phyloP scores from a whole-genome alignment of 257 asterid species.

The Ajuga chamaepitys region DNA sequence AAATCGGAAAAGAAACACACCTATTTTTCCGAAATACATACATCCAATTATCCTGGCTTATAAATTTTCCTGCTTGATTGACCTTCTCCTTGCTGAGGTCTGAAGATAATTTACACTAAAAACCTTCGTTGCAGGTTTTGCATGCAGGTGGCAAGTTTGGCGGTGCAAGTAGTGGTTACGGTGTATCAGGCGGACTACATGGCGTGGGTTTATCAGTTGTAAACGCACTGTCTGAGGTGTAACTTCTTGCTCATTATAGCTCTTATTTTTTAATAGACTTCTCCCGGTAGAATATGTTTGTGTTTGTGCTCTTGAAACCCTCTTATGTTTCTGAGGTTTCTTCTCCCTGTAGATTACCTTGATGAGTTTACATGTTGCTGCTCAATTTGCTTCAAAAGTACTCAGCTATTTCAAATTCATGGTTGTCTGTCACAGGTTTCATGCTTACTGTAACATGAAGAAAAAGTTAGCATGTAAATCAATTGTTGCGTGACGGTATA shows the following conservation, averaged over 20 bases:
- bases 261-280: neutral
- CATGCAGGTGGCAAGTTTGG: conserved; percentile 99
- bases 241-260: conserved; percentile 7
- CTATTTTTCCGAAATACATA: neutral
- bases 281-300: conserved; percentile 6
- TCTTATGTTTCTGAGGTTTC: neutral
- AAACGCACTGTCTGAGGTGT: conserved; percentile 94
- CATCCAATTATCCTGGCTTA: neutral
- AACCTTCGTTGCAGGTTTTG: conserved; percentile 62
- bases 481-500: too few species aligned
- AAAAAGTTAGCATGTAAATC: too few species aligned
- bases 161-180: conserved; percentile 95
- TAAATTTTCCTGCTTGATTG: neutral
- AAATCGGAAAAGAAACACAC: neutral
- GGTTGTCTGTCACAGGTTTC: too few species aligned
- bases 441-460: too few species aligned
- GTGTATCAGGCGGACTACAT: conserved; percentile 96
- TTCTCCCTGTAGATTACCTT: neutral
- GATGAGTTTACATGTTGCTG: neutral
- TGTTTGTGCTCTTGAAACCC: neutral
- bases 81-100: conserved; percentile 10
- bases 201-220: conserved; percentile 99
- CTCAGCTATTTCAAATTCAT: too few species aligned
- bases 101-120: conserved; percentile 9
- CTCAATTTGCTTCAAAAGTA: too few species aligned